Evolutionary conservation across 139 green algal species (phyloP), one percentile per base, ranked within the genome.

Genomic region (Auxenochlorella protothecoides): DNA sequence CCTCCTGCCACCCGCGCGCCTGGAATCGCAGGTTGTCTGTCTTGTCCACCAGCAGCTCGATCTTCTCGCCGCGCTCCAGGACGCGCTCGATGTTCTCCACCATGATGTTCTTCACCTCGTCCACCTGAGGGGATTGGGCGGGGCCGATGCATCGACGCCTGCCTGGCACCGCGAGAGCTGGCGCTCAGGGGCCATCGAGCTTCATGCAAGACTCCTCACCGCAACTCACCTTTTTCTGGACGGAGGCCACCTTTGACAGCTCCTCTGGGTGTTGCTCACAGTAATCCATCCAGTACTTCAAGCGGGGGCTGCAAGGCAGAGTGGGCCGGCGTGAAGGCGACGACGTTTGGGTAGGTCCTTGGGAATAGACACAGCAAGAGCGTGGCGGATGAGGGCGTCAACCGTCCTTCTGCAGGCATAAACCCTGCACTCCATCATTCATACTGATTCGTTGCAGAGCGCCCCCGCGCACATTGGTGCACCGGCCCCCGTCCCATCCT

Each of bases 81-180:
- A 97, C 92, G 80, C 91, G 90, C 76, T 98, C 93, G 59, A 98
- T 98, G 85, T 98, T 98, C 53, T 98, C 92, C 59, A 94, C 92
- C 93, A 98, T 98, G 75, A 98, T 92, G 76, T 89, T 88, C 80
- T 97, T 97, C 70, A 98, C 93, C 83, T 97, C 91, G 55, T 92
- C 87, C 69, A 98, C 91, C 86, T 97, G 80, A 55, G 27, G 27
- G 59, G 7, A 14, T 55, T 51, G 6, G 53, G 7, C 44, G 51
- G 16, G 53, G 12, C 27, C 27, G 27, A 44, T 44, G 27, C 27
- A 44, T 44, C 27, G 27, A 1, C 27, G 27, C 27, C 27, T 44
- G 27, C 27, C 27, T 44, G 27, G 27, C 27, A 44, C 27, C 27
- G 27, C 27, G 27, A 44, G 27, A 44, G 27, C 27, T 44, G 27